These are phyloP conservation scores for Talaromyces nanjingensis DNA, from an alignment of 495 filamentous ascomycete species.

Conservation along the genomic window DNA sequence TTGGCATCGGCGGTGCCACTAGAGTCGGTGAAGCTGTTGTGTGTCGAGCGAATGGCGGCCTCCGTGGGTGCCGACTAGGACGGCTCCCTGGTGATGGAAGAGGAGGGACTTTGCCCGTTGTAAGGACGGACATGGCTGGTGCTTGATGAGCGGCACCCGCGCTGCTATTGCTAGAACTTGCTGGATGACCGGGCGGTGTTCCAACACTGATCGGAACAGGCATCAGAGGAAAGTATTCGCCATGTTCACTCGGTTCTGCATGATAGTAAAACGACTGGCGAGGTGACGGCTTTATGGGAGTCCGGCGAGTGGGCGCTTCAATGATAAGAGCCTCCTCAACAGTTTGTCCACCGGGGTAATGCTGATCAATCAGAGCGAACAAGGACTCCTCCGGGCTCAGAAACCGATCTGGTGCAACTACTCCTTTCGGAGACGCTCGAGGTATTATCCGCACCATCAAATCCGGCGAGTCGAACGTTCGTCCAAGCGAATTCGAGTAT, in stretches of 20 bases:
- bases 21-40: conserved; percentile 78
- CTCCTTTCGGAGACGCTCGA: conserved; percentile 39
- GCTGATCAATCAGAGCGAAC: conserved; percentile 66
- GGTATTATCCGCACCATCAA: conserved; percentile 59
- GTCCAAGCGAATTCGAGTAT: conserved; percentile 87
- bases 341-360: conserved; percentile 82
- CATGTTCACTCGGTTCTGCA: conserved; percentile 64
- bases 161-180: conserved; percentile 16
- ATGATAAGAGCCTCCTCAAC: conserved; percentile 90
- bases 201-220: conserved; percentile 40
- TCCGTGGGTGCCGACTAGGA: conserved; percentile 34
- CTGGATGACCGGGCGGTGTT: conserved; percentile 33
- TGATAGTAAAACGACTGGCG: conserved; percentile 48
- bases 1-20: conserved; percentile 24
- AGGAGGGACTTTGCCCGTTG: conserved; percentile 69
- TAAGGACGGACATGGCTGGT: conserved; percentile 68
- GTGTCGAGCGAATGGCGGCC: conserved; percentile 50
- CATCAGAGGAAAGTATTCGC: conserved; percentile 89
- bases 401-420: conserved; percentile 51
- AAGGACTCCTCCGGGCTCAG: conserved; percentile 87
- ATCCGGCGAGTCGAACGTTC: conserved; percentile 84
- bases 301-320: conserved; percentile 74
- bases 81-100: conserved; percentile 77
- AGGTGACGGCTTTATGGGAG: conserved; percentile 71
- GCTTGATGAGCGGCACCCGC: conserved; percentile 20